A percentile compares a stretch with the other conserved stretches of the same genome.
These are phyloP conservation scores for Aspergillus cristatus DNA, from an alignment of 495 filamentous ascomycete genomes.

Conservation along the genomic window DNA sequence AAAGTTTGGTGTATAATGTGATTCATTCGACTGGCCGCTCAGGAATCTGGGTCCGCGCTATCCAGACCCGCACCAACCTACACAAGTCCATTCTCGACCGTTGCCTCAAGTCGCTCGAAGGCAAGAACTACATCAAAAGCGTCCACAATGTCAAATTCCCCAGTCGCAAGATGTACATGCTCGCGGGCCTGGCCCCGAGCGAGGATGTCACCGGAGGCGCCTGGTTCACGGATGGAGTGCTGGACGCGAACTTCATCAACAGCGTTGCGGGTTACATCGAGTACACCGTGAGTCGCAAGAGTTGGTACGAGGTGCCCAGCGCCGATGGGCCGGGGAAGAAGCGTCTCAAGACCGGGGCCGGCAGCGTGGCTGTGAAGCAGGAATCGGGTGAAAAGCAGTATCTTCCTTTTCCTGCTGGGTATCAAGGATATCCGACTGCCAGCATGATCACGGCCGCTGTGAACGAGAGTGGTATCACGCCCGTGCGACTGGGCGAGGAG, in stretches of 20 bases:
- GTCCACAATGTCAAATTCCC: conserved; percentile 53
- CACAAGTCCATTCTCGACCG: conserved; percentile 69
- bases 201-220: conserved; percentile 86
- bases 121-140: conserved; percentile 79
- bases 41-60: conserved; percentile 79
- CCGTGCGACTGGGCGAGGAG: conserved; percentile 53
- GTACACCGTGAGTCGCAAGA: conserved; percentile 57
- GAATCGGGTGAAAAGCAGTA: conserved; percentile 25
- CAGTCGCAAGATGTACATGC: conserved; percentile 57
- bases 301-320: conserved; percentile 48
- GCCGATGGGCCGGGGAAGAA: conserved; percentile 23
- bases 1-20: conserved; percentile 70
- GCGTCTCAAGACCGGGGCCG: conserved; percentile 35
- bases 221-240: conserved; percentile 82
- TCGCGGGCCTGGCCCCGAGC: conserved; percentile 58
- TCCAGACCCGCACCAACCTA: conserved; percentile 65
- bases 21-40: conserved; percentile 74
- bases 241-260: conserved; percentile 81
- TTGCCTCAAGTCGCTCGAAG: conserved; percentile 67
- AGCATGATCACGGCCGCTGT: conserved; percentile 62
- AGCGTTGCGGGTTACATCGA: conserved; percentile 58
- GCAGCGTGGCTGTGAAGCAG: conserved; percentile 22
- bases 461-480: conserved; percentile 52
- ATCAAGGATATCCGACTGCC: conserved; percentile 67
- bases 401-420: conserved; percentile 60